Percentiles rank a stretch among this genome's conserved stretches.
Conservation (phyloP, 1,139 yeast species). For the Suzukiozyma palmioleophila region DNA sequence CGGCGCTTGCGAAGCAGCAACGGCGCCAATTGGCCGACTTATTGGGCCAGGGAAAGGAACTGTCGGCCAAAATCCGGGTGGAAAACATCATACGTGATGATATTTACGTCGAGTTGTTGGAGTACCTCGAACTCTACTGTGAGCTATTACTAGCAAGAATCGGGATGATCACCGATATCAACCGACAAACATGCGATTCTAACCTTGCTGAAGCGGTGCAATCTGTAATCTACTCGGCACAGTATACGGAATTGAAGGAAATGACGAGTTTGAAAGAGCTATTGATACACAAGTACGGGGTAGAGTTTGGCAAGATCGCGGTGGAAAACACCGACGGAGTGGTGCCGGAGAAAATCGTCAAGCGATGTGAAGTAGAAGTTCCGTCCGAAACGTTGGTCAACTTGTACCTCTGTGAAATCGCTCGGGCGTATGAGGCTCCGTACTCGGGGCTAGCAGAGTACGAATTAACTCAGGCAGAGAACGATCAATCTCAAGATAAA, state of each 20-base stretch:
- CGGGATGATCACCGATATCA: constrained; percentile 45
- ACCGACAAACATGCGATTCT: constrained; percentile 46
- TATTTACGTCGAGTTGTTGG: constrained; percentile 74
- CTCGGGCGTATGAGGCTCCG: constrained; percentile 73
- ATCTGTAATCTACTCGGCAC: constrained; percentile 66
- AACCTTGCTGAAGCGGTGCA: constrained; percentile 72
- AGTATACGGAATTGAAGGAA: constrained; percentile 76
- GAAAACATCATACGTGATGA: constrained; percentile 86
- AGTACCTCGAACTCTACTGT: constrained; percentile 76
- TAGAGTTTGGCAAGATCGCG: constrained; percentile 57
- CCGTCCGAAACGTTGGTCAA: constrained; percentile 65
- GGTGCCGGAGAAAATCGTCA: constrained; percentile 63
- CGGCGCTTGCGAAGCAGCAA: constrained; percentile 78
- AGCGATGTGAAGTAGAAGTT: constrained; percentile 61
- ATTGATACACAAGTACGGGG: constrained; percentile 59
- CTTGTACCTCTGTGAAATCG: constrained; percentile 74
- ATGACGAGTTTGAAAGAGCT: constrained; percentile 57
- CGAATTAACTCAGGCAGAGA: constrained; percentile 12
- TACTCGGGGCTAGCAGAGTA: constrained; percentile 53
- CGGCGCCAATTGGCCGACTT: constrained; percentile 74
- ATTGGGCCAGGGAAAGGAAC: constrained; percentile 66
- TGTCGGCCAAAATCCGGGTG: constrained; percentile 79
- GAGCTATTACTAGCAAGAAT: constrained; percentile 78
- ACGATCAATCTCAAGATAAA: constrained; percentile 17
- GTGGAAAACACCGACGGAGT: constrained; percentile 48